Percentiles rank a stretch among this genome's conserved stretches.
Evolutionary conservation across 352 stramenopile genomes (phyloP).

Genomic region (Phytopythium sindhum): DNA sequence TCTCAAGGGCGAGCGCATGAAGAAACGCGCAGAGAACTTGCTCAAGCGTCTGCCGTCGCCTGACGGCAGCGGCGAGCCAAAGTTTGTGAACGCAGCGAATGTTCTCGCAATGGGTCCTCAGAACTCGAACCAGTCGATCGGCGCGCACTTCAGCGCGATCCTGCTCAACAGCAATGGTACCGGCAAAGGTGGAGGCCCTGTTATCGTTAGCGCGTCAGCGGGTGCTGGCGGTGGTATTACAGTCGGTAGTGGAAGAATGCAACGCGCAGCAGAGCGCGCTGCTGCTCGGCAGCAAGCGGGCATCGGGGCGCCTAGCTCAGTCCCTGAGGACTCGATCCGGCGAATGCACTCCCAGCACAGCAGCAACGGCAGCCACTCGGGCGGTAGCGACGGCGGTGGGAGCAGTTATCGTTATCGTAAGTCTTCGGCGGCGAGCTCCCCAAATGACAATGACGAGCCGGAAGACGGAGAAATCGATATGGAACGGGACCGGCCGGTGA

Average conservation of each 20-base stretch:
- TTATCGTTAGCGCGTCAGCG: conserved; percentile 8
- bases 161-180: conserved; percentile 42
- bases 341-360: conserved; percentile 23
- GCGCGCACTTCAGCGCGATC: conserved; percentile 73
- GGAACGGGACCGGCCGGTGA: conserved; percentile 15
- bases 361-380: conserved; percentile 15
- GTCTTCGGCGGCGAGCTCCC: conserved; percentile 20
- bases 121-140: conserved; percentile 56
- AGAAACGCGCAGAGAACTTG: conserved; percentile 82
- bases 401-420: conserved; percentile 22
- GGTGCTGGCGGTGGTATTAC: conserved; percentile 19
- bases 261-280: conserved; percentile 60
- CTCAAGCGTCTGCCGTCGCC: conserved; percentile 70
- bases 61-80: conserved; percentile 49
- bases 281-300: conserved; percentile 42
- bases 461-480: conserved; percentile 54
- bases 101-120: conserved; percentile 27
- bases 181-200: conserved; percentile 5
- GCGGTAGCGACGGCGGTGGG: conserved; percentile 9
- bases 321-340: conserved; percentile 40
- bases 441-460: conserved; percentile 28
- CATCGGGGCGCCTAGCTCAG: conserved; percentile 10
- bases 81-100: conserved; percentile 54
- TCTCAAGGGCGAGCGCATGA: conserved; percentile 78
- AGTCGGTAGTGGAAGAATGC: conserved; percentile 38